Conservation (phyloP, 2,329 filamentous ascomycete species). For the Tolypocladium guangdongense region DNA sequence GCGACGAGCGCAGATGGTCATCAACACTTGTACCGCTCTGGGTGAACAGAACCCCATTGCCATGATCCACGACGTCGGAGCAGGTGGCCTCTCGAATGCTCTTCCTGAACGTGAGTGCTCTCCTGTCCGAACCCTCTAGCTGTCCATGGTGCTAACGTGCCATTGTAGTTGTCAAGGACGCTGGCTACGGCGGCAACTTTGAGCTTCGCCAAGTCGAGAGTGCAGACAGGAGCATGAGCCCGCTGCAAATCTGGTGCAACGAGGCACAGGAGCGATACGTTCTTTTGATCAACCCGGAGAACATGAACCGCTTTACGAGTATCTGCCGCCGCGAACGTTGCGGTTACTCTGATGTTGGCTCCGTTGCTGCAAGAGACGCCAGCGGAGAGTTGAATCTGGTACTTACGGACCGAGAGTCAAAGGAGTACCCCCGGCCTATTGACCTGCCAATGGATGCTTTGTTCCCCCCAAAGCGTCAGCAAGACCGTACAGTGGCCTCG, state of each 20-base stretch:
- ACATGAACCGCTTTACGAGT: conserved; percentile 63
- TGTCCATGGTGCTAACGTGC: neutral
- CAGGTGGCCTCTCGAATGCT: conserved; percentile 66
- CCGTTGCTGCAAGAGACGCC: conserved; percentile 52
- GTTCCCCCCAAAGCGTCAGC: conserved; percentile 78
- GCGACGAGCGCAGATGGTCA: conserved; percentile 91
- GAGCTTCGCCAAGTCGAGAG: conserved; percentile 91
- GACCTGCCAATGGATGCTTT: conserved; percentile 81
- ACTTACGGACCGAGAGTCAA: conserved; percentile 70
- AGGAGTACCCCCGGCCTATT: conserved; percentile 65
- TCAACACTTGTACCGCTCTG: conserved; percentile 82
- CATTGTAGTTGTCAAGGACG: conserved; percentile 65
- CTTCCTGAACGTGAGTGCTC: conserved; percentile 55
- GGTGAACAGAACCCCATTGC: conserved; percentile 81
- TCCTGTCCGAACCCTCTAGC: neutral
- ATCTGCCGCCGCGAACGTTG: conserved; percentile 75
- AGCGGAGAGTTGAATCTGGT: conserved; percentile 61
- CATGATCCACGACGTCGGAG: conserved; percentile 96
- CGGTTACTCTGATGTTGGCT: conserved; percentile 84
- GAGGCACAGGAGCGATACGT: conserved; percentile 97
- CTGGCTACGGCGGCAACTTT: conserved; percentile 80
- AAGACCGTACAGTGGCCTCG: conserved; percentile 63
- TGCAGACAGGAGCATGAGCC: conserved; percentile 84
- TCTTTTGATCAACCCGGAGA: conserved; percentile 70
- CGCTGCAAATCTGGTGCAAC: conserved; percentile 95